Evolutionary conservation across 2,329 filamentous ascomycete species (phyloP).

Genomic region (Cladophialophora exuberans): DNA sequence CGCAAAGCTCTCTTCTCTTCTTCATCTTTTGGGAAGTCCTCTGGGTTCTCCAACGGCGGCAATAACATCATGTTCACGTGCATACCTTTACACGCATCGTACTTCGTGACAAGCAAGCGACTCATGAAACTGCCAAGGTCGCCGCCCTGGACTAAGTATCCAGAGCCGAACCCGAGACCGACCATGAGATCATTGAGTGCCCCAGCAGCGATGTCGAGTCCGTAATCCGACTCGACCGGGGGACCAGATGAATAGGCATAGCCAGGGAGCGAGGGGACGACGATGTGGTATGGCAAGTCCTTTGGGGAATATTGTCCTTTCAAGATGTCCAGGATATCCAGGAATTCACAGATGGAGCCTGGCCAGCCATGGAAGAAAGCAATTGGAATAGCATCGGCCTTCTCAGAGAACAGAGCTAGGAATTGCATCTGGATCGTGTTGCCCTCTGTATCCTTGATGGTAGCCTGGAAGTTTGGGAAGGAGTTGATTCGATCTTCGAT

Average conservation of each 20-base stretch:
- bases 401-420: constrained; percentile 57
- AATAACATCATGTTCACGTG: not conserved
- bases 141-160: constrained; percentile 61
- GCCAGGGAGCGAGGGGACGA: constrained; percentile 60
- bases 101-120: constrained; percentile 45
- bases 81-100: constrained; percentile 49
- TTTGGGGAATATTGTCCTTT: constrained; percentile 52
- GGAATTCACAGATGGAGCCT: constrained; percentile 53
- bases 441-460: constrained; percentile 43
- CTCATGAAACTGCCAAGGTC: constrained; percentile 56
- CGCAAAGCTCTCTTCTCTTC: no score
- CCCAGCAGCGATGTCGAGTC: constrained; percentile 42
- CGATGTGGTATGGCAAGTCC: constrained; percentile 59
- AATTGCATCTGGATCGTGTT: constrained; percentile 56
- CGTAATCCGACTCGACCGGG: constrained; percentile 49
- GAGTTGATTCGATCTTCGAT: constrained; percentile 49
- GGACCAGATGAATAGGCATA: constrained; percentile 56
- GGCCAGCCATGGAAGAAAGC: constrained; percentile 51
- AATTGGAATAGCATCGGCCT: constrained; percentile 56
- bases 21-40: not conserved
- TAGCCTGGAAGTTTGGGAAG: constrained; percentile 53
- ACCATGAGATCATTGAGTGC: constrained; percentile 57
- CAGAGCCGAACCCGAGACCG: constrained; percentile 54
- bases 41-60: not conserved
- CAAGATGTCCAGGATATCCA: constrained; percentile 54